phyloP scores from a whole-genome alignment of 2,329 filamentous ascomycete genomes.

The Bipolaris zeicola region DNA sequence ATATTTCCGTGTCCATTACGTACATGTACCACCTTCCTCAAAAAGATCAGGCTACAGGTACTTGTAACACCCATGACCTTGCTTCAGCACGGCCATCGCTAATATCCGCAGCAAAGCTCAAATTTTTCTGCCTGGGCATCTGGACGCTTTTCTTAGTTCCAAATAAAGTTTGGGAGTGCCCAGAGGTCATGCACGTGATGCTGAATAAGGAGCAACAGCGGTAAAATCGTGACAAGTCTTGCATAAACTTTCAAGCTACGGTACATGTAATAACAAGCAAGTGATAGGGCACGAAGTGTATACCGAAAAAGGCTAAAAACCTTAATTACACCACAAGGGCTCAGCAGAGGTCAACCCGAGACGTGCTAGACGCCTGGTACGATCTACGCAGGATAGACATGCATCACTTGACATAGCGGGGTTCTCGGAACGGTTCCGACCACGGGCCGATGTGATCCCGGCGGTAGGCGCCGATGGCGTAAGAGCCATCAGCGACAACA shows the following conservation, averaged over 20 bases:
- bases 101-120: no score
- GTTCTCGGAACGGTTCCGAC: slow-evolving; percentile 28
- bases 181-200: no score
- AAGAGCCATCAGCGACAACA: slow-evolving; percentile 17
- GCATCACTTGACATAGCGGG: not conserved
- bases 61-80: no score
- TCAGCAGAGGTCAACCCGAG: not conserved
- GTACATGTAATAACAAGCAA: not conserved
- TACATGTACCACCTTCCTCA: no score
- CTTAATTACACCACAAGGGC: not conserved
- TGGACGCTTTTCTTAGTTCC: no score
- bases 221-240: no score
- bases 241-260: not conserved
- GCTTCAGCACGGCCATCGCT: no score
- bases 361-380: not conserved
- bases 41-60: no score
- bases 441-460: slow-evolving; percentile 23
- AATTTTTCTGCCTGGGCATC: no score
- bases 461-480: slow-evolving; percentile 23
- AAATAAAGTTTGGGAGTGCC: no score
- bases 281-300: not conserved
- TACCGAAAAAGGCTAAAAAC: not conserved
- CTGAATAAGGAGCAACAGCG: no score
- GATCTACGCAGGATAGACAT: slow-evolving; percentile 1
- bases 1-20: no score